Evolutionary conservation across 139 green algal species (phyloP).

Genomic region (Chlamydomonas schloesseri): DNA sequence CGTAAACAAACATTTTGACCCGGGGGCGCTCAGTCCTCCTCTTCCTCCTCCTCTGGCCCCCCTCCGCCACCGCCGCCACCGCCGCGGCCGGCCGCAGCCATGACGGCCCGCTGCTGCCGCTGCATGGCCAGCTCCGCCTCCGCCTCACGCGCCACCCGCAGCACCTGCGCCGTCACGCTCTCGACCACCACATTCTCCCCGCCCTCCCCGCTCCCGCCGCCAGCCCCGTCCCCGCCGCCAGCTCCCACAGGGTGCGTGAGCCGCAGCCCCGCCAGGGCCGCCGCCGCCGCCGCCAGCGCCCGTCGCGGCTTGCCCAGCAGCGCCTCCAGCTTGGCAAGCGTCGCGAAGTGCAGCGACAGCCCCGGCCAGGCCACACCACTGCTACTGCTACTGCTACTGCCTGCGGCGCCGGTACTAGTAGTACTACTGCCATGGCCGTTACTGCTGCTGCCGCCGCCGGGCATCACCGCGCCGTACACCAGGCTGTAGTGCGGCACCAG

Average conservation of each 20-base stretch:
- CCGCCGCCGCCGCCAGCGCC: constrained; percentile 43
- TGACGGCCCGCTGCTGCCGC: background rate
- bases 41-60: background rate
- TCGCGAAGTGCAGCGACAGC: constrained; percentile 56
- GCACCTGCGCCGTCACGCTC: background rate
- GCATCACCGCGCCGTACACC: constrained; percentile 53
- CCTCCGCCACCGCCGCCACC: too few relatives aligned
- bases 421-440: too few relatives aligned
- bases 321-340: constrained; percentile 60
- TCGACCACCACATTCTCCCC: background rate
- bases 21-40: constrained; percentile 1
- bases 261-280: constrained; percentile 47
- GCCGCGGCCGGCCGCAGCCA: background rate
- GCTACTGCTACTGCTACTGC: too few relatives aligned
- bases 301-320: constrained; percentile 45
- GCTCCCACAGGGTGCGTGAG: constrained; percentile 45
- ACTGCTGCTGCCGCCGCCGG: too few relatives aligned
- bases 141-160: constrained; percentile 15
- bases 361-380: constrained; percentile 42
- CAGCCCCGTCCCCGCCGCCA: background rate
- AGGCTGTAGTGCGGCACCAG: constrained; percentile 59
- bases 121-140: constrained; percentile 17
- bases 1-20: too few relatives aligned
- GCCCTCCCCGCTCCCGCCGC: background rate
- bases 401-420: too few relatives aligned